Base-by-base conservation (phyloP, 169 alveolate genomes). In the Babesia bovis region DNA sequence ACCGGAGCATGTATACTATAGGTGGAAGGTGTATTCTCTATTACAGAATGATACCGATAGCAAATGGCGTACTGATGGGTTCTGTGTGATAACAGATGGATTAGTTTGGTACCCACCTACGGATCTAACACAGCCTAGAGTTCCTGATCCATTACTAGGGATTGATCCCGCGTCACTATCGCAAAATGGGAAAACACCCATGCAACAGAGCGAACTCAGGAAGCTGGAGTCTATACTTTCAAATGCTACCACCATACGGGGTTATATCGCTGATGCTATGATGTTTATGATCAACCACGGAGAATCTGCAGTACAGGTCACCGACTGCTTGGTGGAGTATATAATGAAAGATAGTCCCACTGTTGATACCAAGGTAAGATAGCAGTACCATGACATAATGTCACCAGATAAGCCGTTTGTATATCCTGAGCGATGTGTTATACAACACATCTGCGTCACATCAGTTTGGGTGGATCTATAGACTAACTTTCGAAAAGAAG, bases 1-100 rank as follows among this genome's bases (percentile, higher is more conserved):
- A 19, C 71, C 78, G n/a, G 87, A 79, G 33, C 61, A 66, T 26
- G 66, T 79, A 6, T 79, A 79, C 76, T 79, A 79, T 77, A 45
- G 87, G 13, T 79, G 87, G 87, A 68, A 73, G 38, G 87, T 79
- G 35, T 79, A 79, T 56, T 79, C 87, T 17, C 56, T 79, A 26
- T 21, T 67, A 17, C 87, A 69, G 47, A 83, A 83, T 19, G 87
- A 79, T 38, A 28, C 42, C 1, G 52, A 56, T 30, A n/a, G 3
- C n/a, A 15, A 23, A 10, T 68, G 82, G 82, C 28, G 66, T 25
- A 66, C 17, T 6, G 60, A 36, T n/a, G 68, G 77, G 28, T 79
- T 69, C 70, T 33, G 35, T 9, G 45, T 79, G 7, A 45, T 60
- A 23, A 35, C 47, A 2, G 63, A 36, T 4, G 87, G 87, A 13